Evolutionary conservation across 345 rosid genomes (phyloP), one percentile per base, ranked within the genome.

Genomic region (Capsella bursapastoris): DNA sequence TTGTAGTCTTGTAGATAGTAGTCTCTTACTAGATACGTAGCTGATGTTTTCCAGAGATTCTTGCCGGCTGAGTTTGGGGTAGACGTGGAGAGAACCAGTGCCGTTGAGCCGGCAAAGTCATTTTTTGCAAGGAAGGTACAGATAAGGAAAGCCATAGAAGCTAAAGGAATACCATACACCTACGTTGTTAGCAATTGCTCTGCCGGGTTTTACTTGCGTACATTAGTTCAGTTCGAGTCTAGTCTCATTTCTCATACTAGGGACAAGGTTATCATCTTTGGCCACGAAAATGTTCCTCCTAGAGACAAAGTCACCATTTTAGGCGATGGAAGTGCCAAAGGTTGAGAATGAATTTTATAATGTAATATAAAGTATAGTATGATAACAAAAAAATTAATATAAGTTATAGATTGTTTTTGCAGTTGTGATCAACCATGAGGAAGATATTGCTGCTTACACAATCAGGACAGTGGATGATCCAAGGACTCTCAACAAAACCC

Each of bases 401-500:
- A n/a, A 79, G 75, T 35, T 8, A 7, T 35, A 2, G 40, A 8
- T 35, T 8, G 40, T 8, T 8, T 45, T 45, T 38, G 49, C 78
- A 86, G 90, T 72, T 29, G 79, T 85, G 73, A 73, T 79, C 74
- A 86, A 81, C 81, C 48, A 74, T n/a, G 93, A 88, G 79, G 78
- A 66, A 27, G 93, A 86, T 45, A 80, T 80, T 27, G 93, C 74
- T 8, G 66, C 81, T 6, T 88, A 68, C 48, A 83, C 82, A 2
- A 82, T 88, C 56, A 82, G 35, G 65, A 75, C 86, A 1, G 86
- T 45, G 50, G 18, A 45, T n/a, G 50, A 45, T 45, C 50, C 50
- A 14, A 45, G 50, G 50, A 45, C 50, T 16, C 51, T 85, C 57
- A 86, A 88, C 85, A 88, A 85, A 34, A 53, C 57, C 60, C 81